Base-by-base conservation (phyloP, 805 yeast species). In the Candida ulmi region DNA sequence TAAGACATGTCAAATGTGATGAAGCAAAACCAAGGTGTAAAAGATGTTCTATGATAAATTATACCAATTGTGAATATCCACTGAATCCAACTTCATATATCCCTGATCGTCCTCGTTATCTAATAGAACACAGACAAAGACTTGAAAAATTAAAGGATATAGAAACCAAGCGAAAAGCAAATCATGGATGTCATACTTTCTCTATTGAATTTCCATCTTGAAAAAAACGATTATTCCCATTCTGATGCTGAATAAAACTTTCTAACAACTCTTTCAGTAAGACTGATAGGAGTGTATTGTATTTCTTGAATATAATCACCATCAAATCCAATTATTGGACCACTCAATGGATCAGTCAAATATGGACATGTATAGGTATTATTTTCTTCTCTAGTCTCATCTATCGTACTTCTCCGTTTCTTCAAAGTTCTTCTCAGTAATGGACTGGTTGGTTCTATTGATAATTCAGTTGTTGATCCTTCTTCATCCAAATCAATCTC, bases 311-410 rank as follows among this genome's bases (percentile, higher is more conserved):
- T 41, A 36, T 53, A 53, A 35, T 55, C 60, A 23, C 60, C 60
- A 31, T 54, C 57, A 36, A 55, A 51, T 3, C 57, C 85, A 36
- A 90, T 66, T 72, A 93, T 76, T 0, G 98, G 97, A 0, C 95
- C 95, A 44, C 88, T 95, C 30, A 91, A 62, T 12, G 77, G 74
- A 40, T 73, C 75, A 0, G 80, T 72, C 46, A 88, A 61, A 48
- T 77, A 76, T 6, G 96, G 96, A 58, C 86, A 90, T 35, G 77
- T 80, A 51, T 88, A 91, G 5, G 78, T 76, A 45, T 76, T 60
- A 30, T 59, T 51, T 29, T 62, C 63, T 30, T 55, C 60, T 33
- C 60, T 47, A 2, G 45, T 23, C 21, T 55, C 60, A 44, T 55
- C 60, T 29, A 55, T 40, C 1, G 57, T 55, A 29, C 51, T 48